Base-by-base conservation (phyloP, 371 early-diverging fungal genomes). In the Mortierella sp. region DNA sequence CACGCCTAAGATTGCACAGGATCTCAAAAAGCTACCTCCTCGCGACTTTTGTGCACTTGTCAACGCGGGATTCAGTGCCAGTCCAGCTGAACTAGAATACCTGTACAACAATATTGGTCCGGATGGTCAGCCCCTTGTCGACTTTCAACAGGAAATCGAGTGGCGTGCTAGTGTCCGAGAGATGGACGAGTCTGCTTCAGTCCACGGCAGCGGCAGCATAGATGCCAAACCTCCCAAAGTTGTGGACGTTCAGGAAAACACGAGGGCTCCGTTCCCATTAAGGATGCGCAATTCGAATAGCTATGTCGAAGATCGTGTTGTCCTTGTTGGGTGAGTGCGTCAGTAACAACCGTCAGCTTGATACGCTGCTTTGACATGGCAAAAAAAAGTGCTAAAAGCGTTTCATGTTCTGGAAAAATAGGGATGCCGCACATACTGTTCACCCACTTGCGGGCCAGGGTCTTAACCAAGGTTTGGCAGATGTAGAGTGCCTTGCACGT, bases 401-500 rank as follows among this genome's bases (percentile, higher is more conserved):
- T n/a, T n/a, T 22, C 1, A 7, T 58, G 10, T 44, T 39, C 8
- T 44, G 3, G 27, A 43, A 19, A 62, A 59, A 25, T 68, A 91
- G 95, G 0, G 98, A 98, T 79, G 97, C 98, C 10, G 98, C 98
- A n/a, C 98, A 98, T 70, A 86, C 94, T 0, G 89, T 95, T 39
- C 98, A 98, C 68, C 98, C 98, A 19, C 83, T 98, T 60, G 98
- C 98, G 7, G 98, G 98, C 0, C 98, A 96, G 80, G 98, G 98
- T 12, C 79, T 98, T 43, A 98, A 98, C 78, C 88, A 96, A 68
- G 98, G 98, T 1, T 66, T 98, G 4, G 84, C 89, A 5, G 98
- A 98, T 78, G 94, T 93, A 0, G 85, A 89, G 59, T 80, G 88
- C 45, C 82, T 98, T 29, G 80, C 88, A 0, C 67, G 82, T 25